Evolutionary conservation across 2,329 filamentous ascomycete species (phyloP).

Genomic region (Cladosporium sp.): DNA sequence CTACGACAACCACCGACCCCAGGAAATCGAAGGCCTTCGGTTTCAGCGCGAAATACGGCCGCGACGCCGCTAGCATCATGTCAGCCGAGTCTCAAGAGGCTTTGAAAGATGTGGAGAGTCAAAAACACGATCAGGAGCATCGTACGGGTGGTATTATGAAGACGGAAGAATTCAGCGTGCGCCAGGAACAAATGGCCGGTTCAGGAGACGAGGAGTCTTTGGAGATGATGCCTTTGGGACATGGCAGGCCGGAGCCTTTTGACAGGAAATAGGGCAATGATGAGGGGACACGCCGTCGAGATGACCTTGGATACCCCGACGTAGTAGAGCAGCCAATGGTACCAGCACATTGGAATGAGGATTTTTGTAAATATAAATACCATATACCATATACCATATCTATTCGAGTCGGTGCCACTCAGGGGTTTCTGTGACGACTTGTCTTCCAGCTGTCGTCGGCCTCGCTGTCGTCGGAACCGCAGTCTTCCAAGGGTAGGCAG

Average conservation of each 20-base stretch:
- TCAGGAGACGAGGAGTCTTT: background rate
- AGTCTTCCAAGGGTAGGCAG: background rate
- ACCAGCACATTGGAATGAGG: constrained; percentile 1
- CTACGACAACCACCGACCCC: background rate
- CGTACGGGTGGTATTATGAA: constrained; percentile 3
- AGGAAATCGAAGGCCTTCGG: constrained; percentile 4
- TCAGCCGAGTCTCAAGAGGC: constrained; percentile 14
- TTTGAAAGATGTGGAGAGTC: constrained; percentile 1
- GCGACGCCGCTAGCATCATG: constrained; percentile 3
- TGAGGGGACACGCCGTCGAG: background rate
- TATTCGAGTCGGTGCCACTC: background rate
- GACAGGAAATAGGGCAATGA: background rate
- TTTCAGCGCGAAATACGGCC: constrained; percentile 11
- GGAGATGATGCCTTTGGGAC: background rate
- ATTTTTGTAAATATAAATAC: background rate
- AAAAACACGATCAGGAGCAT: background rate
- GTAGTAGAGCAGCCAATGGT: background rate
- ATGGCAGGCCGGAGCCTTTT: background rate
- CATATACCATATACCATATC: background rate
- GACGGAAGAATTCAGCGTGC: constrained; percentile 16
- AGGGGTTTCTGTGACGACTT: background rate
- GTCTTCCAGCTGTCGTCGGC: background rate
- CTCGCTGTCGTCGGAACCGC: background rate
- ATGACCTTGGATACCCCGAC: background rate
- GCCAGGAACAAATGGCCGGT: background rate